Percentiles rank a stretch among this genome's conserved stretches.
These are phyloP conservation scores for Rutstroemia sydowiana DNA, from an alignment of 2,329 filamentous ascomycete genomes.

Conservation along the genomic window DNA sequence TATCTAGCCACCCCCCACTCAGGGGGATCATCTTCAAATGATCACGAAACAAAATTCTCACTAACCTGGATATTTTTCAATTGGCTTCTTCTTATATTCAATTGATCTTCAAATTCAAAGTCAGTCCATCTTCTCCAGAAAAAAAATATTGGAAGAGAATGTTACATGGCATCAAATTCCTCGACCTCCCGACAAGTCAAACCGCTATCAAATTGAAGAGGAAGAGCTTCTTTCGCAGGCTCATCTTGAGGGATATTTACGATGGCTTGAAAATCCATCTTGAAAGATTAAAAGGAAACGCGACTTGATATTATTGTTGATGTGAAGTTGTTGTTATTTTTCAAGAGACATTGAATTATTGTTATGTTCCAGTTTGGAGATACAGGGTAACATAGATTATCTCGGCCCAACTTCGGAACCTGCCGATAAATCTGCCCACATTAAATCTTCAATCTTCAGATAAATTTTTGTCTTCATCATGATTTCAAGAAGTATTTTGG, in stretches of 20 bases:
- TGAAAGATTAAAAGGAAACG: too few species aligned
- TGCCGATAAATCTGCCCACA: too few species aligned
- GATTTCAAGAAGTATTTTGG: too few species aligned
- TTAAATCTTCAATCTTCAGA: too few species aligned
- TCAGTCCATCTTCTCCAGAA: not conserved
- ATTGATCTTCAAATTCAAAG: not conserved
- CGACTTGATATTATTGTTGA: not conserved
- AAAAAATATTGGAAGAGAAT: not conserved
- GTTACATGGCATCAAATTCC: constrained; percentile 18
- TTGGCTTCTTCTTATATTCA: constrained; percentile 12
- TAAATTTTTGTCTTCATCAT: too few species aligned
- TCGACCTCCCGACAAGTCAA: constrained; percentile 11
- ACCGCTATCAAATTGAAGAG: constrained; percentile 1
- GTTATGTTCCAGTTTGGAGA: too few species aligned
- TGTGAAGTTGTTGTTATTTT: not conserved
- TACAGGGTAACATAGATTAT: too few species aligned
- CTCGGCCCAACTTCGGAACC: too few species aligned
- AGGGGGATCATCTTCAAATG: not conserved
- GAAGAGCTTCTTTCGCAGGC: not conserved
- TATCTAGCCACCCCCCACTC: not conserved
- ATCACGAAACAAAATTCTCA: not conserved
- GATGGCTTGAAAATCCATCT: not conserved
- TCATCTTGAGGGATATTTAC: not conserved
- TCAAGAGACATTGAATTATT: too few species aligned
- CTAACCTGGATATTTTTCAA: constrained; percentile 22